These are phyloP conservation scores for Aspergillus ellipticus DNA, from an alignment of 495 filamentous ascomycete species.

Conservation along the genomic window DNA sequence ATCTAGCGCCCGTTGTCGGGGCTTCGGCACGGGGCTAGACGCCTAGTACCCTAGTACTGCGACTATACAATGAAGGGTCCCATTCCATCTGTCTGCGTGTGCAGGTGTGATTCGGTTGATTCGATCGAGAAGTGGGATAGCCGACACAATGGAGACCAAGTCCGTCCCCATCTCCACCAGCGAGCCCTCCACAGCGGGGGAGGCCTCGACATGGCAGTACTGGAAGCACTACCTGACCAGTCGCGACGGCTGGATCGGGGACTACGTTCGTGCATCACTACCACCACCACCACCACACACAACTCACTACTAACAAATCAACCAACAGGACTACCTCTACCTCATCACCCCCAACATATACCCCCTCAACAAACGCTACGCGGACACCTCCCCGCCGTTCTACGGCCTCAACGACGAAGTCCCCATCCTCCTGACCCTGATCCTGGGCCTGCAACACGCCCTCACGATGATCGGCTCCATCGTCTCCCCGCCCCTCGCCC, in stretches of 20 bases:
- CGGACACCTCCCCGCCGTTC: slow-evolving; percentile 62
- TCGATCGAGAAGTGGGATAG: too few relatives aligned
- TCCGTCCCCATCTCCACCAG: neutral
- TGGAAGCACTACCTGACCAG: slow-evolving; percentile 8
- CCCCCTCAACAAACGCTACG: slow-evolving; percentile 65
- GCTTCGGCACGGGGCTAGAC: too few relatives aligned
- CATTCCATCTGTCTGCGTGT: too few relatives aligned
- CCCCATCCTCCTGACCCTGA: slow-evolving; percentile 68
- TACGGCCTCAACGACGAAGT: slow-evolving; percentile 78
- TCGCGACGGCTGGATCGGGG: slow-evolving; percentile 9
- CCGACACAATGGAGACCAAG: slow-evolving; percentile 11
- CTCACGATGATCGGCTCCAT: slow-evolving; percentile 55
- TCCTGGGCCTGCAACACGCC: slow-evolving; percentile 64
- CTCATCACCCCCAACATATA: slow-evolving; percentile 69
- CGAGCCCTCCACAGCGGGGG: neutral
- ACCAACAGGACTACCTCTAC: slow-evolving; percentile 67
- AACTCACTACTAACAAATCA: too few relatives aligned
- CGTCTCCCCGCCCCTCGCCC: slow-evolving; percentile 71
- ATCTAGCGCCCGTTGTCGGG: neutral
- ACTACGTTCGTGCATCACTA: slow-evolving; percentile 7
- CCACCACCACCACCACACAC: too few relatives aligned
- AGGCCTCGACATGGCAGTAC: slow-evolving; percentile 1
- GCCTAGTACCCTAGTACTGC: too few relatives aligned
- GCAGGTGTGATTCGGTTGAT: too few relatives aligned
- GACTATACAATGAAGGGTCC: too few relatives aligned